phyloP scores from a whole-genome alignment of 805 yeast genomes.

The Pichia pseudocactophila region DNA sequence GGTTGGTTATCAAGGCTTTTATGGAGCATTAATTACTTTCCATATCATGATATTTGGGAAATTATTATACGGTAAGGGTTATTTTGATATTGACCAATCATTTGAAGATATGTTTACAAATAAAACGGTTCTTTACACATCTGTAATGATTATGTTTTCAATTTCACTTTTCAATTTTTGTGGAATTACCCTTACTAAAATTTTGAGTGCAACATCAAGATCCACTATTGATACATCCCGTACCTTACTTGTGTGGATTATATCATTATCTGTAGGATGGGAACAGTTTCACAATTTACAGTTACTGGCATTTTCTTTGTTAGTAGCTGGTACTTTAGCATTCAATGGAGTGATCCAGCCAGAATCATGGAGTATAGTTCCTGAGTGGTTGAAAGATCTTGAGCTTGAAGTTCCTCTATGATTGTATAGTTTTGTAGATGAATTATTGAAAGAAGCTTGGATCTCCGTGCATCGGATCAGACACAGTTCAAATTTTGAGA shows the following conservation, averaged over 20 bases:
- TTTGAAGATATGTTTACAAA: slow-evolving; percentile 40
- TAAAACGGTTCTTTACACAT: slow-evolving; percentile 37
- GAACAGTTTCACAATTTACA: slow-evolving; percentile 58
- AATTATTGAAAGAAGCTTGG: no score
- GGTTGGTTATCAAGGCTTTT: slow-evolving; percentile 70
- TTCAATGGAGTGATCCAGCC: slow-evolving; percentile 63
- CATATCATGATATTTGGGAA: slow-evolving; percentile 37
- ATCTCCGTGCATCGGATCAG: no score
- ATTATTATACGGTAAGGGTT: slow-evolving; percentile 37
- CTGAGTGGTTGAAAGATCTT: slow-evolving; percentile 33
- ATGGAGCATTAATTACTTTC: slow-evolving; percentile 43
- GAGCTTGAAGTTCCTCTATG: slow-evolving; percentile 7
- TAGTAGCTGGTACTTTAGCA: slow-evolving; percentile 65
- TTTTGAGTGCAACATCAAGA: slow-evolving; percentile 65
- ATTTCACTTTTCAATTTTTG: slow-evolving; percentile 65
- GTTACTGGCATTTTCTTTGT: slow-evolving; percentile 48
- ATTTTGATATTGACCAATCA: slow-evolving; percentile 47
- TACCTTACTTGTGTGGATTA: slow-evolving; percentile 66
- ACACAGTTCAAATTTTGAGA: no score
- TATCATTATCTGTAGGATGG: slow-evolving; percentile 67
- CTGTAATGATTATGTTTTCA: slow-evolving; percentile 60
- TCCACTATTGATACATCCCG: slow-evolving; percentile 74
- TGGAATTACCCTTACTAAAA: slow-evolving; percentile 60
- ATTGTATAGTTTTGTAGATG: neutral
- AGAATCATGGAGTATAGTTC: slow-evolving; percentile 39